phyloP scores from a whole-genome alignment of 2,329 filamentous ascomycete genomes.

The Phialocephala subalpina region DNA sequence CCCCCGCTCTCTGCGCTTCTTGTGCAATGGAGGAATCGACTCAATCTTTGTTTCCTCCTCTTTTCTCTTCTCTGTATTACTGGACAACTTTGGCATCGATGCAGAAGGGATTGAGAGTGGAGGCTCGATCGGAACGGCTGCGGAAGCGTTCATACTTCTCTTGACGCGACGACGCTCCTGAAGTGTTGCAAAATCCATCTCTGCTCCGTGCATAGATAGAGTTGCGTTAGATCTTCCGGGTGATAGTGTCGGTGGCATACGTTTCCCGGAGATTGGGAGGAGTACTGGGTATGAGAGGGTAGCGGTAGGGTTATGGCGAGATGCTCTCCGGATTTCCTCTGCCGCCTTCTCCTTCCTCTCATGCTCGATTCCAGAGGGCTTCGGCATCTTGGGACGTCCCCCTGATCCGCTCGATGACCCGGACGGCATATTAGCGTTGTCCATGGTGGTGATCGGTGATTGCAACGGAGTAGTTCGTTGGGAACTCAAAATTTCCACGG shows the following conservation, averaged over 20 bases:
- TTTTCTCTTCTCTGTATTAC: not conserved
- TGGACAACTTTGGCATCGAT: not conserved
- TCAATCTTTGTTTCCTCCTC: not conserved
- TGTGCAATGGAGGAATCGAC: not conserved
- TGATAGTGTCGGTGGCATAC: not conserved
- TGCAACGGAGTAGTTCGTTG: too few species aligned
- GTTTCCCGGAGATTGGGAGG: not conserved
- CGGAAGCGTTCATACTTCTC: not conserved
- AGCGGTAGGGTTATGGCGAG: not conserved
- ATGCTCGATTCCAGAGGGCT: not conserved
- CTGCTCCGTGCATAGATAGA: not conserved
- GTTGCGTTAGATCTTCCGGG: not conserved
- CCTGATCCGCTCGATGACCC: not conserved
- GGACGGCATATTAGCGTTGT: not conserved
- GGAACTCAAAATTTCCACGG: too few species aligned
- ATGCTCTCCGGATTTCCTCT: not conserved
- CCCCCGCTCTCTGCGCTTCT: not conserved
- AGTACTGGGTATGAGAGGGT: not conserved
- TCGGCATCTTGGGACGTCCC: not conserved
- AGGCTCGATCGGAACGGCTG: not conserved
- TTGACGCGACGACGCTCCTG: slow-evolving; percentile 13
- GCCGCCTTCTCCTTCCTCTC: not conserved
- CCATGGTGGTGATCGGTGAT: not conserved
- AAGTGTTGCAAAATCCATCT: slow-evolving; percentile 10
- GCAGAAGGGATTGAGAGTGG: not conserved